Evolutionary conservation across 2,329 filamentous ascomycete genomes (phyloP).

Genomic region (Aureobasidium sp.): DNA sequence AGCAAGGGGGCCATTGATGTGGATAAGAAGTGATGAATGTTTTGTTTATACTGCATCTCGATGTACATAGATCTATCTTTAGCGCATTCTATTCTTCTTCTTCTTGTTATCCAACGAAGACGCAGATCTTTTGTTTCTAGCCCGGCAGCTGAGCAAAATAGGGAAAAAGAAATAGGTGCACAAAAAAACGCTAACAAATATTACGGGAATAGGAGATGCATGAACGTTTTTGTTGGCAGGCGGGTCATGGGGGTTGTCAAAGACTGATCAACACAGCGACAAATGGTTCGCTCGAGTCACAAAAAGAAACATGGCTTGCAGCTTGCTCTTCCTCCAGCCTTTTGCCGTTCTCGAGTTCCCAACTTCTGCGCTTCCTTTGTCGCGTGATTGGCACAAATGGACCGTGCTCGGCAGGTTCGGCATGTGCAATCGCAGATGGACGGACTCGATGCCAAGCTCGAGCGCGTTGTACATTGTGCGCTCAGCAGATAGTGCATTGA

Average conservation of each 20-base stretch:
- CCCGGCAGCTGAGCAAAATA: not conserved
- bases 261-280: not conserved
- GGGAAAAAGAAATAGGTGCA: not conserved
- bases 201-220: conserved; percentile 4
- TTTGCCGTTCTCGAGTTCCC: not conserved
- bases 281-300: not conserved
- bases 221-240: not conserved
- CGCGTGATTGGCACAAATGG: conserved; percentile 9
- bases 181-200: not conserved
- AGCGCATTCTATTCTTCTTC: not conserved
- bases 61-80: not conserved
- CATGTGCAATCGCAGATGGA: conserved; percentile 3
- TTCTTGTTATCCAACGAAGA: not conserved
- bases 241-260: not conserved
- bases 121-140: not conserved
- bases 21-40: not conserved
- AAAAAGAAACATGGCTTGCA: conserved; percentile 1
- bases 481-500: not conserved
- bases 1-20: conserved; percentile 15
- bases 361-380: not conserved
- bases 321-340: not conserved
- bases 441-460: not conserved
- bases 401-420: conserved; percentile 8
- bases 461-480: conserved; percentile 5
- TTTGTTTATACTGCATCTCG: not conserved